Conservation (phyloP, 805 yeast species). For the Schwanniomyces pseudopolymorphus region DNA sequence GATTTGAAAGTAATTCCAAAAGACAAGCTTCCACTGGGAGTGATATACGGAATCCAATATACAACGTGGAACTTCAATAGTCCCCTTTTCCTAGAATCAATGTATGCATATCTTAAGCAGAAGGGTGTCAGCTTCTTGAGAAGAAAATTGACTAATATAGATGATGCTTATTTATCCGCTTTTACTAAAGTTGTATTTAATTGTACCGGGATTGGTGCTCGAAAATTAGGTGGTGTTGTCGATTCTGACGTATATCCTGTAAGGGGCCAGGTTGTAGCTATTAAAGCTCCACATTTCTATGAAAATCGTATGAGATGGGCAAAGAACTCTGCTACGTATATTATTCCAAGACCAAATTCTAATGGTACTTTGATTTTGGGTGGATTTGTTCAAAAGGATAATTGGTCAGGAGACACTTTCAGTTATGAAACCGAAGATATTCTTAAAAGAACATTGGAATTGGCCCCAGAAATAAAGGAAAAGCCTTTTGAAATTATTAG, state of each 20-base stretch:
- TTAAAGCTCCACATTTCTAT: constrained; percentile 65
- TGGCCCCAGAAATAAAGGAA: constrained; percentile 16
- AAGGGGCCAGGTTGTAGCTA: constrained; percentile 77
- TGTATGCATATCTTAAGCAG: constrained; percentile 43
- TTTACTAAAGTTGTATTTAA: constrained; percentile 58
- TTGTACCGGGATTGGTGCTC: constrained; percentile 76
- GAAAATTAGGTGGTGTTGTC: constrained; percentile 59
- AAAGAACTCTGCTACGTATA: constrained; percentile 56
- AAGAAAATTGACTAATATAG: constrained; percentile 48
- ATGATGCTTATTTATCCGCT: constrained; percentile 48
- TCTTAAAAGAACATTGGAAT: constrained; percentile 13
- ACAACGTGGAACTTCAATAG: constrained; percentile 72
- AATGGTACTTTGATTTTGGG: constrained; percentile 52
- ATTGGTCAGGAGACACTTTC: constrained; percentile 15
- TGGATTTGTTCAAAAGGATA: constrained; percentile 21
- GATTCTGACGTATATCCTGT: constrained; percentile 68
- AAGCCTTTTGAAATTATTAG: constrained; percentile 17
- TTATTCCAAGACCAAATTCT: constrained; percentile 70
- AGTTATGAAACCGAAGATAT: constrained; percentile 18
- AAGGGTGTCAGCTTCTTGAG: constrained; percentile 54
- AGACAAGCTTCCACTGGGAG: constrained; percentile 50
- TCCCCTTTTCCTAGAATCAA: constrained; percentile 55
- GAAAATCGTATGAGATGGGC: constrained; percentile 65
- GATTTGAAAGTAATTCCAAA: constrained; percentile 41
- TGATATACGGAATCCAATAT: constrained; percentile 54